Conservation (phyloP, 2,329 filamentous ascomycete species). For the Claviceps fusiformis region DNA sequence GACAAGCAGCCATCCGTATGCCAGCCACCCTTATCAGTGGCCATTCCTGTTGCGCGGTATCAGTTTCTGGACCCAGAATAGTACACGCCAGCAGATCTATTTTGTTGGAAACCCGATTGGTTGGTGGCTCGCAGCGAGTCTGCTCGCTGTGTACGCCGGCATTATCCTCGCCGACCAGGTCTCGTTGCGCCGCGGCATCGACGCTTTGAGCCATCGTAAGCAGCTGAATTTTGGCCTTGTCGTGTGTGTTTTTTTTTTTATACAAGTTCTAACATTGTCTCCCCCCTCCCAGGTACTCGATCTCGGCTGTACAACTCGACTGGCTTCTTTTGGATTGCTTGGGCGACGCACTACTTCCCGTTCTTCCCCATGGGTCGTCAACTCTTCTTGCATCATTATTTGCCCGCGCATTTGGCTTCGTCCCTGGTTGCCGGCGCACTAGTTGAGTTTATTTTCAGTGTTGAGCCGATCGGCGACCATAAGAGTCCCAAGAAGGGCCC, state of each 20-base stretch:
- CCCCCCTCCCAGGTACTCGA: constrained; percentile 61
- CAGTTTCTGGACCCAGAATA: constrained; percentile 97
- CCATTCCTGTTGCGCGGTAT: constrained; percentile 94
- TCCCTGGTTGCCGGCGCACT: constrained; percentile 80
- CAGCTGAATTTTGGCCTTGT: constrained; percentile 14
- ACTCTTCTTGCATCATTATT: constrained; percentile 94
- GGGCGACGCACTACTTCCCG: constrained; percentile 93
- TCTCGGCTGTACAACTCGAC: constrained; percentile 96
- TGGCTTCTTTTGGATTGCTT: constrained; percentile 96
- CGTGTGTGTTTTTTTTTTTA: background rate
- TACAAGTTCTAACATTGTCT: constrained; percentile 18
- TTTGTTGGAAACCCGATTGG: constrained; percentile 94
- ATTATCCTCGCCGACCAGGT: constrained; percentile 89
- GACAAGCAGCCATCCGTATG: constrained; percentile 92
- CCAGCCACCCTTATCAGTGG: constrained; percentile 92
- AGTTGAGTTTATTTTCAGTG: constrained; percentile 90
- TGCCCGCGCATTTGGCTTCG: constrained; percentile 86
- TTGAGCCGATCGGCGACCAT: constrained; percentile 49
- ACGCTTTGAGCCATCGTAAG: constrained; percentile 87
- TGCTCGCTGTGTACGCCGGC: constrained; percentile 85
- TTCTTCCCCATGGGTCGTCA: constrained; percentile 98
- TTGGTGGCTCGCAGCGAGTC: constrained; percentile 91
- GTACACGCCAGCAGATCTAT: constrained; percentile 93
- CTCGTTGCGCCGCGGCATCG: constrained; percentile 80
- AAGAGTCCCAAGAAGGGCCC: constrained; percentile 26